A percentile compares a stretch with the other conserved stretches of the same genome.
phyloP scores from a whole-genome alignment of 352 stramenopile genomes.

The Globisporangium irregulare region DNA sequence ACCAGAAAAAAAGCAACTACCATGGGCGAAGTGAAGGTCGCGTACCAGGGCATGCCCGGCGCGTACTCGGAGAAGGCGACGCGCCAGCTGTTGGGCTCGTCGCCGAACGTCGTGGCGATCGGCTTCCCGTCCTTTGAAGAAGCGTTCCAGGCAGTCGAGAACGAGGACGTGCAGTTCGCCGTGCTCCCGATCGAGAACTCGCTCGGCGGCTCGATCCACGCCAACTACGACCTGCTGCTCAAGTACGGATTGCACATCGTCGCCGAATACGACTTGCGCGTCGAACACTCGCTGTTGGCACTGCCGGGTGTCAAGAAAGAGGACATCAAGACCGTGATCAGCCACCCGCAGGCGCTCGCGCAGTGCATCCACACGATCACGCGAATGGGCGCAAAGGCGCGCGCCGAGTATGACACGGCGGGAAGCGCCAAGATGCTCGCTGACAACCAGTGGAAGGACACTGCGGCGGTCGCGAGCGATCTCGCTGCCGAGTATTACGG shows the following conservation, averaged over 20 bases:
- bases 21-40: slow-evolving; percentile 77
- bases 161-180: slow-evolving; percentile 90
- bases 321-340: slow-evolving; percentile 96
- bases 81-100: slow-evolving; percentile 84
- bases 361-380: slow-evolving; percentile 96
- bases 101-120: slow-evolving; percentile 61
- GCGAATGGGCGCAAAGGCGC: slow-evolving; percentile 69
- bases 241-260: slow-evolving; percentile 69
- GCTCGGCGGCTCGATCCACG: slow-evolving; percentile 93
- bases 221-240: slow-evolving; percentile 91
- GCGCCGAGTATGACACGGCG: slow-evolving; percentile 95
- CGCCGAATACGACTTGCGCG: slow-evolving; percentile 59
- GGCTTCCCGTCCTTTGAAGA: slow-evolving; percentile 53
- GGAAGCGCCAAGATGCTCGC: slow-evolving; percentile 97
- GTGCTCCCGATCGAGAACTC: slow-evolving; percentile 95
- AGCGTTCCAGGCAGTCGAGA: slow-evolving; percentile 53
- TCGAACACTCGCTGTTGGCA: slow-evolving; percentile 93
- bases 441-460: slow-evolving; percentile 81
- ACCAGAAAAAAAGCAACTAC: slow-evolving; percentile 12
- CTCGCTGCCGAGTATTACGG: slow-evolving; percentile 94
- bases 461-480: slow-evolving; percentile 93
- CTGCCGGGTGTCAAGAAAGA: slow-evolving; percentile 81
- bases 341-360: slow-evolving; percentile 94
- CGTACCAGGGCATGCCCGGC: slow-evolving; percentile 95
- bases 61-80: slow-evolving; percentile 97